A percentile compares a stretch with the other conserved stretches of the same genome.
These are phyloP conservation scores for Cucumis cinereus DNA, from an alignment of 306 rosid species.

Conservation along the genomic window DNA sequence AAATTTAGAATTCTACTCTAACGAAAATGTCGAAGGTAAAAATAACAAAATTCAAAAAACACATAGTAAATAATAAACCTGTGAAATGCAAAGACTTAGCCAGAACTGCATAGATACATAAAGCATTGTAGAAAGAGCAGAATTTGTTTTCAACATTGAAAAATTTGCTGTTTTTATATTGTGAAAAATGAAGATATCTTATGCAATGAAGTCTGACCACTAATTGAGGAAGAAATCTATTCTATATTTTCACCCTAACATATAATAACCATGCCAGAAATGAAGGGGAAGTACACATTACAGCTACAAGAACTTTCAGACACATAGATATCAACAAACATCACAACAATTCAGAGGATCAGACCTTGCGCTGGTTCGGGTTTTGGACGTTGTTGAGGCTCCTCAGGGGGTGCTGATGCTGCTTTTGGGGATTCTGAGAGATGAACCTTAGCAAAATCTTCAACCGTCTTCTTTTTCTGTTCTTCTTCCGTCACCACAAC, in stretches of 20 bases:
- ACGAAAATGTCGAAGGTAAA: too few relatives aligned
- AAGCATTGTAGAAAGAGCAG: constrained; percentile 7
- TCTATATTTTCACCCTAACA: constrained; percentile 8
- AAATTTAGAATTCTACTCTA: too few relatives aligned
- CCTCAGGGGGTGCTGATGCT: constrained; percentile 41
- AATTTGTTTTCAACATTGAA: neutral
- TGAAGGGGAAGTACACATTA: constrained; percentile 8
- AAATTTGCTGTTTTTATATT: constrained; percentile 13
- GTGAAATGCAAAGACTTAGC: neutral
- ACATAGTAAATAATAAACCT: neutral
- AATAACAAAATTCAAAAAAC: neutral
- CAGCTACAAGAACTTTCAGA: constrained; percentile 17
- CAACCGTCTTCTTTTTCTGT: constrained; percentile 39
- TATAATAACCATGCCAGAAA: neutral
- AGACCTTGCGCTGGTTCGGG: constrained; percentile 76
- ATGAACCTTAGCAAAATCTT: constrained; percentile 39
- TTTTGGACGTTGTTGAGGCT: constrained; percentile 28
- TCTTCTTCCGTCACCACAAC: constrained; percentile 50
- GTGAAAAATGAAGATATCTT: constrained; percentile 7
- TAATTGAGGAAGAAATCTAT: constrained; percentile 6
- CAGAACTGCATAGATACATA: neutral
- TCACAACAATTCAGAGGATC: constrained; percentile 53
- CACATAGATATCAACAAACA: constrained; percentile 27
- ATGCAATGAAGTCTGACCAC: neutral
- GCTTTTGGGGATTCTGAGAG: constrained; percentile 57